Evolutionary conservation across 192 early-diverging fungal genomes (phyloP), one percentile per base, ranked within the genome.

Genomic region (Podila verticillata): DNA sequence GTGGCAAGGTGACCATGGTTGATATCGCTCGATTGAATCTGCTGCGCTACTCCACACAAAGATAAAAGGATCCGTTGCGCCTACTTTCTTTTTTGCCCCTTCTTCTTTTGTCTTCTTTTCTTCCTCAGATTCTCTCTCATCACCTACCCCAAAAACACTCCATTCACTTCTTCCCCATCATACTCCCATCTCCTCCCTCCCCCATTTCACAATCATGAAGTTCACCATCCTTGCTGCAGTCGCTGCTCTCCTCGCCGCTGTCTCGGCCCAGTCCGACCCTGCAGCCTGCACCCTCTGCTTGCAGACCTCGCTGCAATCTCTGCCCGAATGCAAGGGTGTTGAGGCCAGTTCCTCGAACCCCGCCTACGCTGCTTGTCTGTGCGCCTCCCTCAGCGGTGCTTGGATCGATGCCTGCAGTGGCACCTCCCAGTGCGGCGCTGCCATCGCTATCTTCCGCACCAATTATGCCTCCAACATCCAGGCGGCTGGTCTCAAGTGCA

Each of bases 281-380:
- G 44, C 63, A 9, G 32, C 68, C 17, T 77, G 68, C 68, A 70
- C 74, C 3, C n/a, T 60, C 19, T 77, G 74, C 57, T 63, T 77
- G 32, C 74, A 77, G 28, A 30, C 57, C 7, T 63, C 74, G 15
- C 67, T 77, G 28, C 28, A 61, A 39, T 24, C 68, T 0, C 31
- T 70, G 28, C 74, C 74, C 19, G 74, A 68, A 26, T 77, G 74
- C 31, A 63, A 57, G 15, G 48, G 36, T 30, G 63, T 60, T 56
- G 30, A 66, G 22, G 65, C 22, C 31, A 63, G 63, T n/a, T 17
- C 51, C 10, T 67, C 70, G 48, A 61, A 67, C 9, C 19, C 74
- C 57, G 67, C 61, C 7, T 77, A 70, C 60, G 74, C 74, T 7
- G 48, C 74, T 24, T 77, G 74, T 17, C 74, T 77, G 17, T 77